phyloP scores from a whole-genome alignment of 176 grass and related monocot species.

The Cenchrus purpureus region DNA sequence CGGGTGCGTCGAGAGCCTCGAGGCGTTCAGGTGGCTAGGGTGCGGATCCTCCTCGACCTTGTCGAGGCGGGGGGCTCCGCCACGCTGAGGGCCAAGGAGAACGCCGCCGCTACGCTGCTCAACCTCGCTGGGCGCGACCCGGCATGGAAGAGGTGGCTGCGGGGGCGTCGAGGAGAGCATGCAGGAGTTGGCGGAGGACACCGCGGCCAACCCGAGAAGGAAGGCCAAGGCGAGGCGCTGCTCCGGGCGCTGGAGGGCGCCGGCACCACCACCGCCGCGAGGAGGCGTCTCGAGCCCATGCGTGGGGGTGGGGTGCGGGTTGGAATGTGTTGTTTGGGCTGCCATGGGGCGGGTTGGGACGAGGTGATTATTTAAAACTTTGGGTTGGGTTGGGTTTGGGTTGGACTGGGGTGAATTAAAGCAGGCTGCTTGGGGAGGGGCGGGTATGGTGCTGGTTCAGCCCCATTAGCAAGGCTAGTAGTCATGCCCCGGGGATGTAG shows the following conservation, averaged over 20 bases:
- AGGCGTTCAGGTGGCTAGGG: constrained; percentile 62
- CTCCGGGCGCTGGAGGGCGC: constrained; percentile 56
- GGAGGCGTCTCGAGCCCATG: background rate
- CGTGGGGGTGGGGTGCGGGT: too few relatives aligned
- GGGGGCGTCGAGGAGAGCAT: constrained; percentile 50
- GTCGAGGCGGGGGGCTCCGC: constrained; percentile 45
- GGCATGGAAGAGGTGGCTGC: constrained; percentile 54
- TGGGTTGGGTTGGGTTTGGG: too few relatives aligned
- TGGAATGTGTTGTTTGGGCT: too few relatives aligned
- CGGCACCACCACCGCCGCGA: background rate
- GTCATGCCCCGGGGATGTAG: too few relatives aligned
- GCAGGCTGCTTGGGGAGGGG: too few relatives aligned
- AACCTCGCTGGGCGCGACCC: constrained; percentile 77
- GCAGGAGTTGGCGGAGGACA: constrained; percentile 54
- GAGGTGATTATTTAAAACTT: too few relatives aligned
- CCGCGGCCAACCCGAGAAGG: constrained; percentile 52
- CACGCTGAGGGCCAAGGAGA: constrained; percentile 61
- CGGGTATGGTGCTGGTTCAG: too few relatives aligned
- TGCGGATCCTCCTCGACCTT: constrained; percentile 72
- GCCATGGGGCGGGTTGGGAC: too few relatives aligned
- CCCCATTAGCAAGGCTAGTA: too few relatives aligned
- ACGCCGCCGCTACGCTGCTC: constrained; percentile 74
- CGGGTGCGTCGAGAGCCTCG: constrained; percentile 79
- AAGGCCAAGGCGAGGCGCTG: constrained; percentile 81
- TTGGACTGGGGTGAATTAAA: too few relatives aligned